Conservation (phyloP, 1,284 basidiomycete genomes). For the Irpex lacteus region DNA sequence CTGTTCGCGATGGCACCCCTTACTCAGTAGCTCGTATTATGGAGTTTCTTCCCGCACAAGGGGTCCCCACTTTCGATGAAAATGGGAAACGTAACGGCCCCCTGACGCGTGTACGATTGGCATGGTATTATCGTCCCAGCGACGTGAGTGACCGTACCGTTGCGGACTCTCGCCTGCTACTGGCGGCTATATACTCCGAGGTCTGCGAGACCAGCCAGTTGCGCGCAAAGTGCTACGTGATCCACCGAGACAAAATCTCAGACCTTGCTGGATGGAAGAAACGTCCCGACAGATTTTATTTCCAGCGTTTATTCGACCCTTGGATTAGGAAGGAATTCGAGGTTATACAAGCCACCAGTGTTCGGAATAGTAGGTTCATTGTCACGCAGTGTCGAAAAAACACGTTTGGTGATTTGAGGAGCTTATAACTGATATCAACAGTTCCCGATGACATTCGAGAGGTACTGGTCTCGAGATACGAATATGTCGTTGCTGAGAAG, state of each 20-base stretch:
- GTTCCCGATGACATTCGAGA: slow-evolving; percentile 81
- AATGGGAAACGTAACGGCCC: slow-evolving; percentile 56
- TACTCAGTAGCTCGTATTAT: slow-evolving; percentile 95
- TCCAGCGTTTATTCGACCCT: slow-evolving; percentile 91
- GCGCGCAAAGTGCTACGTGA: slow-evolving; percentile 88
- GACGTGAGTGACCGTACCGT: slow-evolving; percentile 84
- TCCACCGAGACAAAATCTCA: slow-evolving; percentile 92
- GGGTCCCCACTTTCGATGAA: slow-evolving; percentile 40
- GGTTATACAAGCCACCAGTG: slow-evolving; percentile 83
- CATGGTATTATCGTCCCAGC: slow-evolving; percentile 91
- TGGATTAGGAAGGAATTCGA: slow-evolving; percentile 99
- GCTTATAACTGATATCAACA: slow-evolving; percentile 30
- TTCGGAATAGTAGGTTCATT: slow-evolving; percentile 78
- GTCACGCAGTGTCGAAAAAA: slow-evolving; percentile 14
- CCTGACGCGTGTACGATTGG: slow-evolving; percentile 80
- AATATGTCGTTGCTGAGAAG: slow-evolving; percentile 93
- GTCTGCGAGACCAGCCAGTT: slow-evolving; percentile 91
- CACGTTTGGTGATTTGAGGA: neutral
- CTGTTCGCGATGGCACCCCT: slow-evolving; percentile 86
- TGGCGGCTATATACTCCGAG: slow-evolving; percentile 95
- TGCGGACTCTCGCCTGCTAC: slow-evolving; percentile 84
- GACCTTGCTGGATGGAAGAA: slow-evolving; percentile 96
- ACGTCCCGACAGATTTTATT: slow-evolving; percentile 93
- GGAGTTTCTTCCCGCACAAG: slow-evolving; percentile 87
- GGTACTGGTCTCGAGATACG: slow-evolving; percentile 79